Percentiles rank a stretch among this genome's conserved stretches.
These are phyloP conservation scores for Lactarius indigo DNA, from an alignment of 768 basidiomycete species.

Conservation along the genomic window DNA sequence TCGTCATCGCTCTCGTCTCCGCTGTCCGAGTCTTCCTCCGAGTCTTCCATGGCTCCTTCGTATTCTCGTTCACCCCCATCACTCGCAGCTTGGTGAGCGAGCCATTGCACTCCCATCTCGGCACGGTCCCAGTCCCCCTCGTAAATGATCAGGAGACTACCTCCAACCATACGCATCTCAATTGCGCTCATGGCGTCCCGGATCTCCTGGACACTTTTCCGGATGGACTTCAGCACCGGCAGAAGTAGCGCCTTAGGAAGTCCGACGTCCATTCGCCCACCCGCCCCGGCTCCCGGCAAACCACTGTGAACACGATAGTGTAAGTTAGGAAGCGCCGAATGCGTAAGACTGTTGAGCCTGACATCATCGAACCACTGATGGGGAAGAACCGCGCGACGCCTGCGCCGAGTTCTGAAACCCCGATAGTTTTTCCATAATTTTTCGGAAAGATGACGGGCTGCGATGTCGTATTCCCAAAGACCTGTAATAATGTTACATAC, in stretches of 20 bases:
- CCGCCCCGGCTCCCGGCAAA: conserved; percentile 2
- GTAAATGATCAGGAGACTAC: conserved; percentile 79
- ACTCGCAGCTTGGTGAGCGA: conserved; percentile 3
- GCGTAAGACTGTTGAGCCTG: conserved; percentile 6
- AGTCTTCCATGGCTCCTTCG: conserved; percentile 13
- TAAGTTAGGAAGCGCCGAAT: conserved; percentile 14
- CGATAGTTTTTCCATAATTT: conserved; percentile 74
- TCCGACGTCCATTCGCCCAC: conserved; percentile 38
- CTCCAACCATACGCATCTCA: conserved; percentile 79
- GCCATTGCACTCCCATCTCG: conserved; percentile 16
- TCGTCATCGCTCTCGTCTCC: conserved; percentile 5
- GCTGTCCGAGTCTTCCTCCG: conserved; percentile 18
- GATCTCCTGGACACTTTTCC: conserved; percentile 51
- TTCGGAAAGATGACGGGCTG: conserved; percentile 65
- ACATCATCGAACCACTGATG: conserved; percentile 30
- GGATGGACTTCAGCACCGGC: conserved; percentile 54
- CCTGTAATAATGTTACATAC: conserved; percentile 43
- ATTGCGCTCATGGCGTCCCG: conserved; percentile 44
- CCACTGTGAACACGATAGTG: conserved; percentile 15
- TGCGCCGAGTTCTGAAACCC: conserved; percentile 61
- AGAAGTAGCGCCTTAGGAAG: conserved; percentile 54
- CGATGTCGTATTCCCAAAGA: conserved; percentile 22
- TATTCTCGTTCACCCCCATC: conserved; percentile 3
- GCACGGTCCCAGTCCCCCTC: conserved; percentile 47
- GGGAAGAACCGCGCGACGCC: conserved; percentile 83